A percentile compares a stretch with the other conserved stretches of the same genome.
Evolutionary conservation across 257 asterid species (phyloP).

Genomic region (Cordia subcordata): DNA sequence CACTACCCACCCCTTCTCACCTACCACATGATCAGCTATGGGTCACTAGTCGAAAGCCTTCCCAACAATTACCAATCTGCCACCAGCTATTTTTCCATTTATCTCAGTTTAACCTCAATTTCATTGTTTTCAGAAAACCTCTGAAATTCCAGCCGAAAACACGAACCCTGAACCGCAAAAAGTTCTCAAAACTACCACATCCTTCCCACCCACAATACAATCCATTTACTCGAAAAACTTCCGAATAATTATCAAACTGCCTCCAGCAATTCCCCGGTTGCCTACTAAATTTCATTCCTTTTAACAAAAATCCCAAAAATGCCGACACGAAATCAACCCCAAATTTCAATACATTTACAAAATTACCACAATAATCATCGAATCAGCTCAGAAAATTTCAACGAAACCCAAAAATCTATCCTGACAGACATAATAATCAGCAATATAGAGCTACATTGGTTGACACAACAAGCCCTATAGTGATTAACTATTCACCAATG

Average conservation of each 20-base stretch:
- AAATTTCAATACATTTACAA: conserved; percentile 8
- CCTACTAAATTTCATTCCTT: neutral
- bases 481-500: conserved; percentile 1
- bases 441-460: conserved; percentile 45
- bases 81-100: too few species aligned
- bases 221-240: neutral
- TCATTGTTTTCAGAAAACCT: neutral
- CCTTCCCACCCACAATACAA: conserved; percentile 58
- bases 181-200: too few species aligned
- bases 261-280: neutral
- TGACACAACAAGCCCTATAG: conserved; percentile 24
- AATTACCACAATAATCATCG: conserved; percentile 14
- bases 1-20: neutral
- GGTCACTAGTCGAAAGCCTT: neutral
- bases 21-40: too few species aligned
- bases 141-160: conserved; percentile 2
- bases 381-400: conserved; percentile 4
- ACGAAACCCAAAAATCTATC: neutral
- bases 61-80: neutral
- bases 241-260: neutral
- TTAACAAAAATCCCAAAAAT: neutral
- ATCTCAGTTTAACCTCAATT: too few species aligned
- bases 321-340: neutral
- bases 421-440: conserved; percentile 15
- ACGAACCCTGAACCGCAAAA: neutral